Evolutionary conservation across 495 filamentous ascomycete genomes (phyloP), one percentile per base, ranked within the genome.

Genomic region (Massariosphaeria phaeospora): DNA sequence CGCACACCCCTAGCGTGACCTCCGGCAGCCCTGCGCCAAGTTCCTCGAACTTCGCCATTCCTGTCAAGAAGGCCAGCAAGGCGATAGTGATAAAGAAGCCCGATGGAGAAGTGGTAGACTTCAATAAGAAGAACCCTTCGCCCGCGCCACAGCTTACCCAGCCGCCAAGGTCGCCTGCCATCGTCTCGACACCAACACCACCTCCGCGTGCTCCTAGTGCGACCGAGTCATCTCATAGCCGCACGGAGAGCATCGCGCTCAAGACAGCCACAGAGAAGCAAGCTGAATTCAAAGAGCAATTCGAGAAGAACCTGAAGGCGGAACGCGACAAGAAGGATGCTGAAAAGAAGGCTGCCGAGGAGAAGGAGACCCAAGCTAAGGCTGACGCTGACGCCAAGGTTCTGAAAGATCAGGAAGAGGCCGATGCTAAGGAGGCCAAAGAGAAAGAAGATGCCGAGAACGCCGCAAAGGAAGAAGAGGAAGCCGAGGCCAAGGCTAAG

Each of bases 21-120:
- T 79, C 76, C 52, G 72, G 74, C 5, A 79, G 76, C 59, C 77
- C 80, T 3, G 65, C 67, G 30, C 71, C 70, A 0, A 36, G 41
- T 29, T 46, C 64, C 13, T 78, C 69, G 4, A 64, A 71, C 45
- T 83, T 82, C 53, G 67, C 80, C 27, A 75, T 79, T 25, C 80
- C 80, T 1, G 63, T 72, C 3, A 69, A 69, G 49, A 85, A 81
- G 66, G 85, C 83, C 70, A 85, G 75, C 60, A 75, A 82, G 1
- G 77, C 74, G 0, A 83, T 95, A 42, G 73, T 81, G 33, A 94
- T 96, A 73, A 91, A 86, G 73, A 83, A 88, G 55, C 75, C 85
- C 1, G 75, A 81, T 36, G 89, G 86, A 48, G 85, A 87, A 66
- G 78, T 66, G 17, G 70, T 84, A 61, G 76, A 72, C 17, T 82